Base-by-base conservation (phyloP, 148 eudicot species). In the Heliosperma pusillum region DNA sequence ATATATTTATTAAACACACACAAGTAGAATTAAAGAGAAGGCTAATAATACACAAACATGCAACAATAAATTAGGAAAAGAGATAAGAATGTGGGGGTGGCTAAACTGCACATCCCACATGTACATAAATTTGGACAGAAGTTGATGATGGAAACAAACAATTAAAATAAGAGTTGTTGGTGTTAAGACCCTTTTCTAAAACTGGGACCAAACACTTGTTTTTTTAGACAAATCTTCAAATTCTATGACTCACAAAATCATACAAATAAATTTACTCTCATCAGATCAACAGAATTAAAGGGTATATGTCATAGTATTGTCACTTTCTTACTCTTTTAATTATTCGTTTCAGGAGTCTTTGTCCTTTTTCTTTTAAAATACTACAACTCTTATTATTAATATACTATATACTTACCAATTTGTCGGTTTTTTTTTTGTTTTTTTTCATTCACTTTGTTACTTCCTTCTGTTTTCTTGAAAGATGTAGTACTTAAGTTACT, bases 161-260 rank as follows among this genome's bases (percentile, higher is more conserved):
- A 70, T 0, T 24, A 50, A 50, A 50, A 50, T 5, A 10, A 42
- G 45, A 42, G 44, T 7, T 60, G 63, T 56, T 47, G n/a, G 70
- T 68, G 73, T 73, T n/a, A 57, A 20, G 69, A 58, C 66, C 30
- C 29, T n/a, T 66, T 66, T 70, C 47, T 36, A 25, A 0, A 11
- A 11, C 75, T 74, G 71, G 82, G 70, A 26, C 77, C 82, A 67
- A 71, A 57, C 10, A 67, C 42, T 4, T 61, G 40, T 20, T 56
- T 33, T 22, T 12, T 25, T 10, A 30, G 10, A 24, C 33, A 55
- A 58, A 74, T 30, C 29, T 67, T 79, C 26, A 68, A 74, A 74
- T 74, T 60, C 77, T 74, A 69, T 69, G 78, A 74, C 71, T 74
- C 75, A 74, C 52, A 69, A 67, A 47, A 62, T 70, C 64, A 74